Conservation (phyloP, 2,329 filamentous ascomycete species). For the Diaporthe vaccinii region DNA sequence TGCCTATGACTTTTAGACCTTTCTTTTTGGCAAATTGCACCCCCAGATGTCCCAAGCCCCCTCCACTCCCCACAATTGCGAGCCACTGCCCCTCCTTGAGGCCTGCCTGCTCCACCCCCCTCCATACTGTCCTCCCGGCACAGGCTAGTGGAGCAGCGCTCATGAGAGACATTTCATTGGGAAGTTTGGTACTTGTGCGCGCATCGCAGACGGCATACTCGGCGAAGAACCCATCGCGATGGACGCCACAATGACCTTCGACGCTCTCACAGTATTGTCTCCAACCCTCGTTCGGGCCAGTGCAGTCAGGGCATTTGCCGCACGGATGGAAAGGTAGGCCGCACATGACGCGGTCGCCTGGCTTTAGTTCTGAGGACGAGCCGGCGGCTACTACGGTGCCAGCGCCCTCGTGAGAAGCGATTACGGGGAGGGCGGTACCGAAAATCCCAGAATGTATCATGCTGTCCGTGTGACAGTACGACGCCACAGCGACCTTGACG, state of each 20-base stretch:
- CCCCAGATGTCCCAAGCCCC: constrained; percentile 67
- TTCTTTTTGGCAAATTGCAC: constrained; percentile 62
- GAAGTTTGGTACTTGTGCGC: constrained; percentile 59
- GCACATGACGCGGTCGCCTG: constrained; percentile 69
- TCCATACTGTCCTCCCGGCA: constrained; percentile 65
- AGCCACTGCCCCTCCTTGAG: constrained; percentile 53
- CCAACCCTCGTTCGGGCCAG: constrained; percentile 57
- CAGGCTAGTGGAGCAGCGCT: constrained; percentile 70
- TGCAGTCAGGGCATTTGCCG: constrained; percentile 65
- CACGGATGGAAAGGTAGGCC: constrained; percentile 67
- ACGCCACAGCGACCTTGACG: constrained; percentile 70
- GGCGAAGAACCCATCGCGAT: constrained; percentile 67
- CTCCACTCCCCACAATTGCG: constrained; percentile 62
- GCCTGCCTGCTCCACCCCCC: constrained; percentile 58
- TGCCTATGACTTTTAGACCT: constrained; percentile 65
- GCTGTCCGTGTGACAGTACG: constrained; percentile 73
- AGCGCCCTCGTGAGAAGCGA: constrained; percentile 69
- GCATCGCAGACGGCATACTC: constrained; percentile 68
- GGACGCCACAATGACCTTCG: constrained; percentile 63
- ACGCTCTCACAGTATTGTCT: constrained; percentile 65
- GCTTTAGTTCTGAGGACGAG: constrained; percentile 56
- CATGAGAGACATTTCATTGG: constrained; percentile 61
- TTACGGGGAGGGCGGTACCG: constrained; percentile 62
- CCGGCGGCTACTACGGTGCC: constrained; percentile 67
- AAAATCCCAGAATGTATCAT: constrained; percentile 68